Evolutionary conservation across 106 monocot genomes (phyloP), one percentile per base, ranked within the genome.

Genomic region (Hemerocallis citrina): DNA sequence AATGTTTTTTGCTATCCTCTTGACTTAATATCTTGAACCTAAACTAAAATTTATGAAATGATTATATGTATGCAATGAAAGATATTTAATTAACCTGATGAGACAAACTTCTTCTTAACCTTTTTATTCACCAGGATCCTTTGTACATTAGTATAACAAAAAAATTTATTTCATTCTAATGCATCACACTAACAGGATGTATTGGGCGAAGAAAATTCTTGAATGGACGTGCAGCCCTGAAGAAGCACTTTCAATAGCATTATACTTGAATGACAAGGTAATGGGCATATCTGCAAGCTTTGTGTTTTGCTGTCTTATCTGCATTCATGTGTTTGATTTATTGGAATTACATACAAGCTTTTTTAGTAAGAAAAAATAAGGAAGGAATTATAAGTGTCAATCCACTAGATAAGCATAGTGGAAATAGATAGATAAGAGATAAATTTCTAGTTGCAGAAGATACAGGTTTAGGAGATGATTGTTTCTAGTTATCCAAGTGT

Each of bases 151-250:
- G 22, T 46, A 5, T 46, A 4, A 20, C 10, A n/a, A n/a, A n/a
- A n/a, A n/a, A n/a, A n/a, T n/a, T n/a, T n/a, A 38, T 38, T 38
- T 38, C 37, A 38, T 38, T 1, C 35, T 75, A 47, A 64, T 47
- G 33, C 12, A 20, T 49, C 0, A 3, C 69, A 19, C 14, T 62
- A 69, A 24, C 79, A 98, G 98, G 67, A 98, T 98, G 98, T 98
- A 92, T 69, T 98, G 98, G 98, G 98, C 98, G 23, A 98, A 98
- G 69, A 98, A 98, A 38, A 88, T 98, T 72, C 79, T 92, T 65
- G 98, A 98, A 71, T 92, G 91, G 98, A 98, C 98, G n/a, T 82
- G 45, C 39, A 73, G 79, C 16, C 91, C 98, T 55, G 84, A 88
- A 82, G 98, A 98, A 82, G 98, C 98, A 57, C 98, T 98, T 76